Evolutionary conservation across 148 eudicot genomes (phyloP), one percentile per base, ranked within the genome.

Genomic region (Chenopodium berlandieri): DNA sequence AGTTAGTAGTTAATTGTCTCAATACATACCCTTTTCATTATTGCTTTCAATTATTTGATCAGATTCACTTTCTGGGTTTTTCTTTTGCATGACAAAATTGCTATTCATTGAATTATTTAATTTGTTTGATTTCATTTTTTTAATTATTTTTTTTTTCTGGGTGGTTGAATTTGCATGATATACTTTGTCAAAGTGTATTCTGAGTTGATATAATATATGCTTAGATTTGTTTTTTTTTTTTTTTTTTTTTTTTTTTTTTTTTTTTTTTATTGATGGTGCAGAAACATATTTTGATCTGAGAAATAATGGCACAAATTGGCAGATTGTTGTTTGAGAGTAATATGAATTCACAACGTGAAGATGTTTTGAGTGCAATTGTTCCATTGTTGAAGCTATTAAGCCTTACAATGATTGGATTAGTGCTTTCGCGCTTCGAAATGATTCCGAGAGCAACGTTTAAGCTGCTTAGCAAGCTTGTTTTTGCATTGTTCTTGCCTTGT

Each of bases 391-490:
- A 92, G 78, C 84, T 92, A 58, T 79, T 92, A 20, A 79, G 86
- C 52, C 87, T 90, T 19, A 86, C 92, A 0, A 46, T 86, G 34
- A 83, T 90, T 11, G 92, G 92, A 62, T 80, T 89, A 70, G 70
- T 88, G 76, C 91, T 92, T 60, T 82, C 90, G 0, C 89, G 89
- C 22, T 83, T 80, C n/a, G 84, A 90, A 47, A 73, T 89, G 74
- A 87, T 90, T 70, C 90, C 93, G 10, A 92, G 84, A 83, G 84
- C 86, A 3, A 92, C 93, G 0, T 89, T 88, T 79, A 92, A 87
- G 83, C 83, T 90, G 19, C 91, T 92, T n/a, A 89, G 91, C 89
- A 92, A 92, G 87, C 91, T 92, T 78, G 93, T 92, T 27, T 92
- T 92, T 76, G 90, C 89, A 23, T 83, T 92, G 65, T 92, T 92